These are phyloP conservation scores for Dalbergia oliveri DNA, from an alignment of 306 rosid species.

Conservation along the genomic window DNA sequence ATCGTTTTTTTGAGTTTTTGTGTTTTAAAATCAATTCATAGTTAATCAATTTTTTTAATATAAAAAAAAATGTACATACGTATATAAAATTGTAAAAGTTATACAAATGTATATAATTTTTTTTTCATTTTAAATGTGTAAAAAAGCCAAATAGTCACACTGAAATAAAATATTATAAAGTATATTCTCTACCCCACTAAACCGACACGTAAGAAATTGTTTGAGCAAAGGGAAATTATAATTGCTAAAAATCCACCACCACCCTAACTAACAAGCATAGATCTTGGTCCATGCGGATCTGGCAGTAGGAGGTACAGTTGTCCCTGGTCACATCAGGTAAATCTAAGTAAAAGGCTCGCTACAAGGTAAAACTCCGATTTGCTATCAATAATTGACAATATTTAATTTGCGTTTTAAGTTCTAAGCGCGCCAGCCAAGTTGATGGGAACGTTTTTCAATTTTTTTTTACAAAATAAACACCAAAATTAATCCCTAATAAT, in stretches of 20 bases:
- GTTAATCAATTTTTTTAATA: too few species aligned
- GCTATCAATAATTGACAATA: conserved; percentile 51
- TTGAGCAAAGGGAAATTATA: not conserved
- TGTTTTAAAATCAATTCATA: too few species aligned
- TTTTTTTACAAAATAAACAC: too few species aligned
- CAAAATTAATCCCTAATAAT: too few species aligned
- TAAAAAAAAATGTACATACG: too few species aligned
- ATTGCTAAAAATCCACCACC: conserved; percentile 15
- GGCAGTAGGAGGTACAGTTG: conserved; percentile 69
- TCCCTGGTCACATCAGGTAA: conserved; percentile 53
- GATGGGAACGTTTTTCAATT: not conserved
- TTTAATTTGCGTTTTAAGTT: not conserved
- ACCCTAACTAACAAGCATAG: conserved; percentile 52
- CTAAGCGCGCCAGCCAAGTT: conserved; percentile 10
- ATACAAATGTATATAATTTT: too few species aligned
- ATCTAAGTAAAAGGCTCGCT: conserved; percentile 45
- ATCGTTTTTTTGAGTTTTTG: too few species aligned
- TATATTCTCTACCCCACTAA: conserved; percentile 6
- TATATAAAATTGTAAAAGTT: too few species aligned
- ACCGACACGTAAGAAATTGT: conserved; percentile 33
- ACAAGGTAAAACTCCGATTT: conserved; percentile 33
- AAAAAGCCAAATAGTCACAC: not conserved
- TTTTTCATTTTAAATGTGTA: too few species aligned
- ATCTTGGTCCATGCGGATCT: conserved; percentile 51
- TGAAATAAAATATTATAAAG: not conserved